Evolutionary conservation across 176 grass and related monocot species (phyloP), one percentile per base, ranked within the genome.

Genomic region (Aechmea fasciata): DNA sequence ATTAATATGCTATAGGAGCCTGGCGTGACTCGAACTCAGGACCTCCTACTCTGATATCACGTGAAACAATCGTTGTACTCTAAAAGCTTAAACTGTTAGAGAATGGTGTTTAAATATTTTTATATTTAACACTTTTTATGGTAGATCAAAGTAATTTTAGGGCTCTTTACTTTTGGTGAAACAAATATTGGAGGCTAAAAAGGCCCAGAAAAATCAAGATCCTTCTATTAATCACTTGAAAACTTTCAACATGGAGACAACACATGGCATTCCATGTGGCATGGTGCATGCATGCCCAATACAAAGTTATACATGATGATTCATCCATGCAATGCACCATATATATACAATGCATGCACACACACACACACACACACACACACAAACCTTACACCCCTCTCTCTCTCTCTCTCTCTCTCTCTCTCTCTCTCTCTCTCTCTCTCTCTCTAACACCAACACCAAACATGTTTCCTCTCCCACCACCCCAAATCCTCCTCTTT

Each of bases 401-500:
- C 55, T 59, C 54, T 59, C 53, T 18, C 13, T 57, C 53, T 61
- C 55, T 61, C 55, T 14, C 55, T 18, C 20, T 19, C 20, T 61
- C 13, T 18, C 15, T 61, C 55, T 59, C 55, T 59, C 54, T 59
- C 53, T 18, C 13, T 57, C 53, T 61, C 55, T 61, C 55, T 14
- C 55, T 18, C 20, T 19, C 20, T 61, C 13, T 18, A 15, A 18
- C 55, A 61, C n/a, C 2, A 18, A 2, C n/a, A 59, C 8, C 5
- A 2, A 61, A 9, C 17, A 19, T 61, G 55, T 57, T 15, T 57
- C 20, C 55, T 61, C 55, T 61, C 13, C 55, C 20, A 10, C 55
- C 55, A 61, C 55, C 20, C 55, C 55, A 61, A 61, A 61, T 61
- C 15, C 55, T 61, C 10, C n/a, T 61, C 55, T 61, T 61, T 15